Conservation (phyloP, 2,329 filamentous ascomycete genomes). For the Pyricularia grisea region DNA sequence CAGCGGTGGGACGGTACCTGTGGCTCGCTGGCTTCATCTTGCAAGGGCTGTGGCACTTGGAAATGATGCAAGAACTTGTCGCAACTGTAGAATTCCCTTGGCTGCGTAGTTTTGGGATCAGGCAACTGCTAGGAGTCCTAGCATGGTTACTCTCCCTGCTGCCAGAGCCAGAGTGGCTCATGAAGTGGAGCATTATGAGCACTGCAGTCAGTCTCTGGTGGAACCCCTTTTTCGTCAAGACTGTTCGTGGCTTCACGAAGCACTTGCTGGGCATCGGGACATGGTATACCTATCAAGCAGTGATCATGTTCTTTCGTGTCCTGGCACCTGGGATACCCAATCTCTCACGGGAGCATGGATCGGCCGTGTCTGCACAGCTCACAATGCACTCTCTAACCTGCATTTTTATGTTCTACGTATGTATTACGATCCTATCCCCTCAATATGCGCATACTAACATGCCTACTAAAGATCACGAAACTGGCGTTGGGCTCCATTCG, state of each 20-base stretch:
- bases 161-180: conserved; percentile 29
- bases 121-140: not conserved
- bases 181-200: conserved; percentile 36
- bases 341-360: conserved; percentile 22
- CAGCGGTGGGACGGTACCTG: conserved; percentile 32
- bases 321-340: conserved; percentile 33
- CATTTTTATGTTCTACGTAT: not conserved
- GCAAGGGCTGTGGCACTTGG: conserved; percentile 42
- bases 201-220: conserved; percentile 51
- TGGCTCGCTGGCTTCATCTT: conserved; percentile 38
- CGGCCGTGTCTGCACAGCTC: not conserved
- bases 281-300: conserved; percentile 57
- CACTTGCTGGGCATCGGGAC: conserved; percentile 51
- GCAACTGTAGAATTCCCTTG: not conserved
- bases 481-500: conserved; percentile 35
- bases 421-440: conserved; percentile 7
- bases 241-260: conserved; percentile 47
- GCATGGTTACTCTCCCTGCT: conserved; percentile 24
- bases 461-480: conserved; percentile 26
- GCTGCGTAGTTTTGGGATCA: not conserved
- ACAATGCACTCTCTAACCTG: not conserved
- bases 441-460: conserved; percentile 8
- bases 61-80: conserved; percentile 19
- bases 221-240: conserved; percentile 58
- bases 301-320: conserved; percentile 47